These are phyloP conservation scores for Mucor lusitanicus DNA, from an alignment of 371 early-diverging fungal genomes.

Conservation along the genomic window DNA sequence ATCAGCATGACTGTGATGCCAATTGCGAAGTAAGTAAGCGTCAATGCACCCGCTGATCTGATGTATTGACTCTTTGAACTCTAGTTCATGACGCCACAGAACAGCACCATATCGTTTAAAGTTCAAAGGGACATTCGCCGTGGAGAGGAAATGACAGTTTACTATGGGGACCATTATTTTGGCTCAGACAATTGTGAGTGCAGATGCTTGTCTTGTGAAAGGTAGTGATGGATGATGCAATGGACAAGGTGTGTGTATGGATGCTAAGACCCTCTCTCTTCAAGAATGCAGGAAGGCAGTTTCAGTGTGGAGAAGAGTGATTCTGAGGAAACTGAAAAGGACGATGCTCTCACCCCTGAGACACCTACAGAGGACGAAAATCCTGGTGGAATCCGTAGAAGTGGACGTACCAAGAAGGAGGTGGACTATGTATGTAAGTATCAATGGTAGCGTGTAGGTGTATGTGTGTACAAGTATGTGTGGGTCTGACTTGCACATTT, in stretches of 20 bases:
- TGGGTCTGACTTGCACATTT: neutral
- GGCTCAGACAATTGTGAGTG: slow-evolving; percentile 85
- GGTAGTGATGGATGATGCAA: neutral
- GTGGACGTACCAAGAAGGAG: slow-evolving; percentile 20
- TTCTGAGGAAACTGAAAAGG: neutral
- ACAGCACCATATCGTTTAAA: slow-evolving; percentile 73
- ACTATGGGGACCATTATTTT: slow-evolving; percentile 87
- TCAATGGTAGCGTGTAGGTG: neutral
- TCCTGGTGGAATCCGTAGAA: slow-evolving; percentile 7
- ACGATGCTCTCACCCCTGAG: neutral
- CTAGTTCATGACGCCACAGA: slow-evolving; percentile 59
- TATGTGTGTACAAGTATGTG: too few species aligned
- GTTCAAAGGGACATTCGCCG: slow-evolving; percentile 65
- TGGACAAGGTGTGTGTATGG: neutral
- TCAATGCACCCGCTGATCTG: neutral
- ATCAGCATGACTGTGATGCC: slow-evolving; percentile 84
- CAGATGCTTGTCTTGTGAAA: slow-evolving; percentile 85
- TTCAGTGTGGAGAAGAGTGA: slow-evolving; percentile 2
- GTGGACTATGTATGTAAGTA: slow-evolving; percentile 13
- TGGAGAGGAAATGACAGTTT: slow-evolving; percentile 88
- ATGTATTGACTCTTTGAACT: neutral
- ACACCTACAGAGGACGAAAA: neutral
- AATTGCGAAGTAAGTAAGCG: slow-evolving; percentile 60
- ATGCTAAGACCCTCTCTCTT: neutral
- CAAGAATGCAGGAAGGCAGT: slow-evolving; percentile 9